Evolutionary conservation across 2,329 filamentous ascomycete genomes (phyloP), one percentile per base, ranked within the genome.

Genomic region (Emmonsiellopsis sp.): DNA sequence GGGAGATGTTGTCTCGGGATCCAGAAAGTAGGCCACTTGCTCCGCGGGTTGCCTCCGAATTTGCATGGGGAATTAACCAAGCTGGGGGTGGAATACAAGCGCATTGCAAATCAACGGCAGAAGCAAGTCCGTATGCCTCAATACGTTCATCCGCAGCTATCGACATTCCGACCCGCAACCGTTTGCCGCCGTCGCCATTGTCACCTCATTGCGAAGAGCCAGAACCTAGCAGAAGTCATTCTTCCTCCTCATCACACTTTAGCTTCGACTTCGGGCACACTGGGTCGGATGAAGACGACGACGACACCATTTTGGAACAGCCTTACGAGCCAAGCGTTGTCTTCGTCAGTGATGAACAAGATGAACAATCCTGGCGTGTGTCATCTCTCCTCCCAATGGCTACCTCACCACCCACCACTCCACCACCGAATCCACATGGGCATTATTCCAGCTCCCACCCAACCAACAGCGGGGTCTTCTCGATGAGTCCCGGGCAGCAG

Each of bases 1-100:
- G 69, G 15, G 63, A 64, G 42, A 74, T 73, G 67, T 53, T 74
- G 38, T 62, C 63, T 37, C 58, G 63, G 31, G 67, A 70, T 16
- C 65, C 67, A 3, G 59, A 59, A 46, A 60, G 58, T 7, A 61
- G 72, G 4, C 65, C 69, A 5, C 59, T 59, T 3, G 69, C 68
- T 11, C 57, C 59, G 2, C 59, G 66, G 2, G 66, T 73, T 4
- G 61, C 67, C 53, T 38, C 54, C 11, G 54, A 58, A 49, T 58
- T 66, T 32, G 57, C 56, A 35, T 59, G 59, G 13, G 58, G 60
- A 30, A 64, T 66, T 40, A 48, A 54, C 20, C 59, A 61, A 16
- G 40, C 59, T 5, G 54, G 59, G 30, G 58, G 56, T 30, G 45
- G 13, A 26, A 8, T 48, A 16, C 41, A 45, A 31, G 31, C 41